Evolutionary conservation across 306 rosid genomes (phyloP).

Genomic region (Benincasa hispida): DNA sequence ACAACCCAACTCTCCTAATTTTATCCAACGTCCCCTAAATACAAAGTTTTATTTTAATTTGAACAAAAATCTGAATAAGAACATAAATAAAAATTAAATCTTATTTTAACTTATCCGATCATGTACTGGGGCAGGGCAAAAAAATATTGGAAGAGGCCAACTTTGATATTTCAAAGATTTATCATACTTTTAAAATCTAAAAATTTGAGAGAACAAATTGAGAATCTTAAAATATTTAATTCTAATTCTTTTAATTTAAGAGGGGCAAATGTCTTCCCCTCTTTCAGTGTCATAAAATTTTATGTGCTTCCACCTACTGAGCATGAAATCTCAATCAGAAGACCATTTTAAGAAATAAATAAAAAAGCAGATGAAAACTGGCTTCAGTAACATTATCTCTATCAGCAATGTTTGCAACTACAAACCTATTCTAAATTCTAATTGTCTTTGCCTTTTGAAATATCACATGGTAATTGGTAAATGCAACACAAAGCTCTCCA

Average conservation of each 20-base stretch:
- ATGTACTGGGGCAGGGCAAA: too few species aligned
- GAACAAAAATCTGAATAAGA: background rate
- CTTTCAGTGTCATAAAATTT: too few species aligned
- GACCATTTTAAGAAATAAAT: background rate
- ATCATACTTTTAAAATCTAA: background rate
- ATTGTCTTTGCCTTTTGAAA: slow-evolving; percentile 8
- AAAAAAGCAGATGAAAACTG: background rate
- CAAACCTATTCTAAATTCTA: slow-evolving; percentile 3
- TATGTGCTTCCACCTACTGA: background rate
- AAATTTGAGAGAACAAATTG: background rate
- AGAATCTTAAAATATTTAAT: background rate
- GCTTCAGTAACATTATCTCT: background rate
- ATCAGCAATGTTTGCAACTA: background rate
- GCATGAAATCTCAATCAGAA: background rate
- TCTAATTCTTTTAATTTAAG: too few species aligned
- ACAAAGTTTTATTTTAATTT: too few species aligned
- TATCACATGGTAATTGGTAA: slow-evolving; percentile 3
- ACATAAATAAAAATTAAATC: background rate
- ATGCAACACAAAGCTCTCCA: slow-evolving; percentile 3
- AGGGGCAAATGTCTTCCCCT: background rate
- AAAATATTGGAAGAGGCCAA: background rate
- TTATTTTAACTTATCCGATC: background rate
- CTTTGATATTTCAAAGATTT: background rate
- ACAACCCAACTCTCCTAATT: too few species aligned
- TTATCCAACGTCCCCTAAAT: too few species aligned